Conservation (phyloP, 2,329 filamentous ascomycete genomes). For the Trichoderma cornu-damae region DNA sequence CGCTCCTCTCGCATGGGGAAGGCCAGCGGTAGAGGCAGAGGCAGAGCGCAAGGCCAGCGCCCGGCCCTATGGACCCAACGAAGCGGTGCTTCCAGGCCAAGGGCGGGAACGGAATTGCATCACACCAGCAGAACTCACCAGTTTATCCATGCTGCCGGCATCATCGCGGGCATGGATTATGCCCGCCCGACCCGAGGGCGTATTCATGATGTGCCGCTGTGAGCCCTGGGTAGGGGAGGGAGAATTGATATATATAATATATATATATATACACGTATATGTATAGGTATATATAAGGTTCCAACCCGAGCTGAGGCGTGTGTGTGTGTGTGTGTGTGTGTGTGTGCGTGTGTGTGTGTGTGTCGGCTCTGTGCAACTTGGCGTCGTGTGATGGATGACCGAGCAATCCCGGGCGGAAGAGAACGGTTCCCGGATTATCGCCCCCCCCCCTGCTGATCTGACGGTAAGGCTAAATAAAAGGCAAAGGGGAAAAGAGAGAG, state of each 20-base stretch:
- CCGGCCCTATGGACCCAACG: neutral
- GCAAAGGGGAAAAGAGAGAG: neutral
- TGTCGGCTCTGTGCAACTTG: constrained; percentile 32
- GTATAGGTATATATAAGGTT: too few relatives aligned
- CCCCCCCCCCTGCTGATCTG: constrained; percentile 14
- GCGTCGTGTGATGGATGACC: constrained; percentile 32
- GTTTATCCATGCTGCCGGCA: constrained; percentile 50
- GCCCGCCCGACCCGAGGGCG: constrained; percentile 51
- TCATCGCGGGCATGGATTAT: constrained; percentile 50
- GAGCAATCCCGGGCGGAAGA: constrained; percentile 21
- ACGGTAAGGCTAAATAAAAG: constrained; percentile 7
- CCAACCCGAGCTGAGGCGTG: constrained; percentile 20
- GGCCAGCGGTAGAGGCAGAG: neutral
- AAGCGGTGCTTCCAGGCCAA: neutral
- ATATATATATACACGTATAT: too few relatives aligned
- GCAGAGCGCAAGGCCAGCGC: neutral
- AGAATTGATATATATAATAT: neutral
- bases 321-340: constrained; percentile 27
- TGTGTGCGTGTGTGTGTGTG: constrained; percentile 27
- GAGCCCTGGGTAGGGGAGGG: constrained; percentile 21
- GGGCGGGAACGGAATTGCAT: neutral
- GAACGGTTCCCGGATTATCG: constrained; percentile 16
- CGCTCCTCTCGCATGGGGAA: neutral
- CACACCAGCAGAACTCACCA: constrained; percentile 45
- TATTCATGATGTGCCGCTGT: constrained; percentile 34